These are phyloP conservation scores for Carex arenaria DNA, from an alignment of 202 grass and related monocot genomes.

Conservation along the genomic window DNA sequence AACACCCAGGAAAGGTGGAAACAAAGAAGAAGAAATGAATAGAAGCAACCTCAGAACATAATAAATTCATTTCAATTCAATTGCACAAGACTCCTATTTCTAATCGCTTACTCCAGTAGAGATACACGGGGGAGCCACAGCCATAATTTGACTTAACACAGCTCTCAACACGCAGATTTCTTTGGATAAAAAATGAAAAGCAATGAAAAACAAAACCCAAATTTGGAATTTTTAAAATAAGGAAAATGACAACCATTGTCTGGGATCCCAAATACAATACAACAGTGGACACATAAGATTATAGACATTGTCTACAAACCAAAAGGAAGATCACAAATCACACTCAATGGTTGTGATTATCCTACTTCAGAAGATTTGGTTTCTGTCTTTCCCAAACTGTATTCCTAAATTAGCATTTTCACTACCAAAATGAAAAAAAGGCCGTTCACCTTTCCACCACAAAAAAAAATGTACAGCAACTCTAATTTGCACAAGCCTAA, in stretches of 20 bases:
- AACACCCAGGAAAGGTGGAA: constrained; percentile 14
- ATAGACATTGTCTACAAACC: background rate
- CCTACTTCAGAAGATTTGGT: background rate
- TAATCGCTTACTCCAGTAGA: constrained; percentile 20
- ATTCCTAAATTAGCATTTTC: background rate
- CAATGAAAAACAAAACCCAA: background rate
- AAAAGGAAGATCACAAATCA: background rate
- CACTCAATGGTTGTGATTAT: background rate
- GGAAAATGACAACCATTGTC: background rate
- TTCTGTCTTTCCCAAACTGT: background rate
- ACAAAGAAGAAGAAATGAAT: background rate
- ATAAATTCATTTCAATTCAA: background rate
- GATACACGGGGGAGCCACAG: background rate
- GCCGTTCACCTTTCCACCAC: background rate
- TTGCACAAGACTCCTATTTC: constrained; percentile 11
- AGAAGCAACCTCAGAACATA: constrained; percentile 23
- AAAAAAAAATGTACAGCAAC: background rate
- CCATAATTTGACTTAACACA: background rate
- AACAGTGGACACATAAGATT: background rate
- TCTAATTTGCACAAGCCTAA: background rate
- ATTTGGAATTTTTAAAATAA: background rate
- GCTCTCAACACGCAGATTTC: background rate
- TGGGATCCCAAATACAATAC: background rate
- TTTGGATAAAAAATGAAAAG: background rate
- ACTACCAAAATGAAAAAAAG: background rate